Conservation (phyloP, 2,329 filamentous ascomycete genomes). For the Alternaria postmessia region DNA sequence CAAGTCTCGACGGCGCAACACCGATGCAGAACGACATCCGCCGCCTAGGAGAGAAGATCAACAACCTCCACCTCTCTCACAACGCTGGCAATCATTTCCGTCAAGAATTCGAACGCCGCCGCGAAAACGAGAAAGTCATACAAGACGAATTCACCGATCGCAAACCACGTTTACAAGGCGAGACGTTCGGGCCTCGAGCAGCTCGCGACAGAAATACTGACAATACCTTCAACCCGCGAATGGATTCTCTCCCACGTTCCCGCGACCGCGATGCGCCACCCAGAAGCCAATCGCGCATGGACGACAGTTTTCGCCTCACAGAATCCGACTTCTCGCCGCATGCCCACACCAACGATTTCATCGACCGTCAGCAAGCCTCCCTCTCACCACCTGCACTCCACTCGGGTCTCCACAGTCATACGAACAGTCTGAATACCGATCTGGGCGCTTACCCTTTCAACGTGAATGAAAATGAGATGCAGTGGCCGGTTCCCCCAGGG, state of each 20-base stretch:
- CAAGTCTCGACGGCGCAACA: constrained; percentile 32
- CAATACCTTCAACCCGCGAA: constrained; percentile 3
- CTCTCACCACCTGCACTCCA: constrained; percentile 10
- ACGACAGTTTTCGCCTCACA: constrained; percentile 10
- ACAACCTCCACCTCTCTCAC: constrained; percentile 31
- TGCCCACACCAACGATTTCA: background rate
- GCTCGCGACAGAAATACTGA: background rate
- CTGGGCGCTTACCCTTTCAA: constrained; percentile 27
- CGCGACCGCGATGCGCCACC: background rate
- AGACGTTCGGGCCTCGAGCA: constrained; percentile 5
- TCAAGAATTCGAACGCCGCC: constrained; percentile 31
- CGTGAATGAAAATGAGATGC: constrained; percentile 20
- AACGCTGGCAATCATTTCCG: constrained; percentile 16
- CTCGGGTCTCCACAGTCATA: constrained; percentile 11
- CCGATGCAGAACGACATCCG: constrained; percentile 38
- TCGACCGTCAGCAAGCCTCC: constrained; percentile 1
- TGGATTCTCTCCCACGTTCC: constrained; percentile 15
- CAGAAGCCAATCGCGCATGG: constrained; percentile 8
- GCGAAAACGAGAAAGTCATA: constrained; percentile 42
- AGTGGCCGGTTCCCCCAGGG: constrained; percentile 30
- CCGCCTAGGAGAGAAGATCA: constrained; percentile 45
- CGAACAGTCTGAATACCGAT: constrained; percentile 21
- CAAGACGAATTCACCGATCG: constrained; percentile 34
- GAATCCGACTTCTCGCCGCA: constrained; percentile 14
- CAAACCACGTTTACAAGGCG: constrained; percentile 22